Evolutionary conservation across 768 basidiomycete genomes (phyloP).

Genomic region (Podaxis rugospora): DNA sequence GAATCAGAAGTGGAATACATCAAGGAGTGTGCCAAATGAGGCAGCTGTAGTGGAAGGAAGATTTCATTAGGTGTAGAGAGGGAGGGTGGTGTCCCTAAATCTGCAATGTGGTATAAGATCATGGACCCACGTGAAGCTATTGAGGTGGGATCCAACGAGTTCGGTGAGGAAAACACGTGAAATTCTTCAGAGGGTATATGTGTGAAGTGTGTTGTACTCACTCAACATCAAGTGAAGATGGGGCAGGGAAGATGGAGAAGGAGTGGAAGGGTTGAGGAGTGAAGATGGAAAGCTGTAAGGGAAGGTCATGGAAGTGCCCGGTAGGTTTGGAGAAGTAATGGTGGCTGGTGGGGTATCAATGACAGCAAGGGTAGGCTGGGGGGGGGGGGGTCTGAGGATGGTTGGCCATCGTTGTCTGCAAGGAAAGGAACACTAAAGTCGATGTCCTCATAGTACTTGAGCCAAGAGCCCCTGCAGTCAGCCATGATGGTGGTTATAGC

Average conservation of each 20-base stretch:
- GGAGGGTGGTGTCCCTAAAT: slow-evolving; percentile 5
- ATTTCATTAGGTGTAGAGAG: neutral
- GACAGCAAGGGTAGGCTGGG: neutral
- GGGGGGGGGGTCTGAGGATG: too few species aligned
- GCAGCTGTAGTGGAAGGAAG: neutral
- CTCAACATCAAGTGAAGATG: neutral
- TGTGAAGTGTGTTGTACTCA: neutral
- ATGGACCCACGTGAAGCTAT: slow-evolving; percentile 23
- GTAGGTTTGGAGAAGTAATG: neutral
- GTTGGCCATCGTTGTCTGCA: neutral
- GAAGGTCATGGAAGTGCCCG: neutral
- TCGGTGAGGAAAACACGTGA: slow-evolving; percentile 15
- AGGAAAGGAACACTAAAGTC: slow-evolving; percentile 16
- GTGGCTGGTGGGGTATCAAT: neutral
- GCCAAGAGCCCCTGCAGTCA: slow-evolving; percentile 15
- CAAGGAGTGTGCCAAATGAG: slow-evolving; percentile 16
- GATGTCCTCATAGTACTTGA: slow-evolving; percentile 18
- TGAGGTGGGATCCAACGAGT: slow-evolving; percentile 3
- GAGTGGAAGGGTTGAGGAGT: slow-evolving; percentile 6
- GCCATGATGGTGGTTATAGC: slow-evolving; percentile 7
- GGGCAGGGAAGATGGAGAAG: neutral
- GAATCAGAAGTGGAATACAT: slow-evolving; percentile 25
- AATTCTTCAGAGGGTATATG: slow-evolving; percentile 9
- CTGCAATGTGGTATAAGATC: slow-evolving; percentile 31
- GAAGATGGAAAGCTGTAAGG: slow-evolving; percentile 8